Conservation (phyloP, 345 rosid genomes). For the Eucalyptus polyanthemos region DNA sequence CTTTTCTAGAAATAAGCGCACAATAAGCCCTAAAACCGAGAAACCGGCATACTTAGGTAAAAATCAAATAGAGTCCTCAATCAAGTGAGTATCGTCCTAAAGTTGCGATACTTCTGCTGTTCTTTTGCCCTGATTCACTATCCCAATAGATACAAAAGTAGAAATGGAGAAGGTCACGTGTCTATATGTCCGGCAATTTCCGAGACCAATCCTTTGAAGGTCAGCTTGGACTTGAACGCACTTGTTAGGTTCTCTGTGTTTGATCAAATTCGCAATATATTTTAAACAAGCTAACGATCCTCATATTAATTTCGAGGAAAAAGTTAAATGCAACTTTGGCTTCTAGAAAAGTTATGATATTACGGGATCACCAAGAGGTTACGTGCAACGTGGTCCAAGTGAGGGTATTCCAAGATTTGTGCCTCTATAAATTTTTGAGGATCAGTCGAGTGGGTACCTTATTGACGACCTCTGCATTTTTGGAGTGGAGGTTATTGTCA, state of each 20-base stretch:
- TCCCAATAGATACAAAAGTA: background rate
- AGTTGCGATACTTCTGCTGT: accelerated
- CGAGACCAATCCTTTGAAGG: background rate
- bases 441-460: background rate
- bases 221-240: background rate
- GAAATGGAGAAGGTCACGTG: background rate
- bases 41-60: background rate
- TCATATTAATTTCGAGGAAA: background rate
- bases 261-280: background rate
- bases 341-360: background rate
- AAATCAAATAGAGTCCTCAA: background rate
- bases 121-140: background rate
- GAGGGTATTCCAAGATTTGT: background rate
- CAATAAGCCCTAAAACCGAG: background rate
- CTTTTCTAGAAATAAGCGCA: background rate
- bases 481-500: background rate
- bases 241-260: background rate
- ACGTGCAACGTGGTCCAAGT: background rate
- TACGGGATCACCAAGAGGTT: background rate
- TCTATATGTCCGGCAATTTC: background rate
- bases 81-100: accelerated
- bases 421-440: background rate
- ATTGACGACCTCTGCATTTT: background rate
- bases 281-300: background rate
- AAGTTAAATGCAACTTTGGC: background rate